Conservation (phyloP, 23 red algal genomes). For the Gracilaria domingensis region DNA sequence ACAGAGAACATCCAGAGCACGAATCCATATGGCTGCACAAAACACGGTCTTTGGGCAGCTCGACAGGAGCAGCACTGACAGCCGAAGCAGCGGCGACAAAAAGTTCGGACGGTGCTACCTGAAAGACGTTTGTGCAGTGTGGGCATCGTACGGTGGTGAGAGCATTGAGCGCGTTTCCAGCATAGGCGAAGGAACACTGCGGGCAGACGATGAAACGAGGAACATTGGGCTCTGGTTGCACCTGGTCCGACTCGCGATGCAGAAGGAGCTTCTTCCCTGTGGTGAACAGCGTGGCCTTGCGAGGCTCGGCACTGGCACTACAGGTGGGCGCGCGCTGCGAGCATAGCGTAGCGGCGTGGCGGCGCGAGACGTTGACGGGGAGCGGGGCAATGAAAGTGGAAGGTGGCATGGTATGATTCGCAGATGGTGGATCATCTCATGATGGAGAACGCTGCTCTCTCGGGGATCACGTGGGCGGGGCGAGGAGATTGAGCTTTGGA, state of each 20-base stretch:
- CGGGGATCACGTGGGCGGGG: too few relatives aligned
- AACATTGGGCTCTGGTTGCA: not conserved
- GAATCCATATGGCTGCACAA: slow-evolving; percentile 26
- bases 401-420: too few relatives aligned
- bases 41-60: slow-evolving; percentile 20
- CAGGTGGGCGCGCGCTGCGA: not conserved
- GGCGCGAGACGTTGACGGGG: not conserved
- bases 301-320: slow-evolving; percentile 1
- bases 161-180: slow-evolving; percentile 35
- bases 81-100: not conserved
- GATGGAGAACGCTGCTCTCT: too few relatives aligned
- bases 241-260: not conserved
- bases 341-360: not conserved
- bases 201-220: slow-evolving; percentile 53
- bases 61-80: not conserved
- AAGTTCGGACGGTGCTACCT: slow-evolving; percentile 4
- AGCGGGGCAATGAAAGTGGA: not conserved
- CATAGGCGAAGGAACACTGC: slow-evolving; percentile 38
- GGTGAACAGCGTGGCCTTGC: slow-evolving; percentile 43
- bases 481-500: too few relatives aligned
- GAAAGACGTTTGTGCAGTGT: slow-evolving; percentile 24
- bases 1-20: slow-evolving; percentile 54
- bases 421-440: not conserved
- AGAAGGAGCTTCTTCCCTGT: slow-evolving; percentile 41
- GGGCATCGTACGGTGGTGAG: slow-evolving; percentile 24